These are phyloP conservation scores for Sindora glabra DNA, from an alignment of 306 rosid genomes.

Conservation along the genomic window DNA sequence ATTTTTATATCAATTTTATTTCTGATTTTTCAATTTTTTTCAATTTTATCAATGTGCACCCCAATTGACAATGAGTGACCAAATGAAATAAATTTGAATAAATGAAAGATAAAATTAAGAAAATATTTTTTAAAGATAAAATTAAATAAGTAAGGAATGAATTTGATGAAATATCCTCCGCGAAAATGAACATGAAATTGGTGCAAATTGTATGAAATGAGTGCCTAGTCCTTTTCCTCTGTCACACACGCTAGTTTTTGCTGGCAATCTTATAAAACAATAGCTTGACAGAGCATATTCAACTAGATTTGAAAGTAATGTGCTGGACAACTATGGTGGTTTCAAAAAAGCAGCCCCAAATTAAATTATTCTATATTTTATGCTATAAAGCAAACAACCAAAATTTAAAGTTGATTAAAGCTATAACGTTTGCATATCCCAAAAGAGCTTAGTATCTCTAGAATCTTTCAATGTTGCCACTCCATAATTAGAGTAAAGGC, in stretches of 20 bases:
- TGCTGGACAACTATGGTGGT: constrained; percentile 34
- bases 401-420: constrained; percentile 15
- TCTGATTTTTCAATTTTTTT: no score
- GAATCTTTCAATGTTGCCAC: constrained; percentile 23
- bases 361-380: constrained; percentile 12
- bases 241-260: constrained; percentile 6
- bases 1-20: no score
- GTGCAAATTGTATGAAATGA: no score
- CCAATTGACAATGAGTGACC: no score
- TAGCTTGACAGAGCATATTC: constrained; percentile 25
- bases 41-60: no score
- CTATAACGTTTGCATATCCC: constrained; percentile 6
- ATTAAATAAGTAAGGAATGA: no score
- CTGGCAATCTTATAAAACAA: constrained; percentile 16
- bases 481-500: constrained; percentile 27
- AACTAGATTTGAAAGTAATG: constrained; percentile 8
- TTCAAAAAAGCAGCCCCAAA: constrained; percentile 7
- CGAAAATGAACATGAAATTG: no score
- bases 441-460: constrained; percentile 4
- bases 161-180: no score
- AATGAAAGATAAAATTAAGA: no score
- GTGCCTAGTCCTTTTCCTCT: background rate
- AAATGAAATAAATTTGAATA: no score
- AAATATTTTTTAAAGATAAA: no score
- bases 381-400: constrained; percentile 9